A percentile compares a stretch with the other conserved stretches of the same genome.
phyloP scores from a whole-genome alignment of 1,139 yeast genomes.

The Kodamaea sp. region DNA sequence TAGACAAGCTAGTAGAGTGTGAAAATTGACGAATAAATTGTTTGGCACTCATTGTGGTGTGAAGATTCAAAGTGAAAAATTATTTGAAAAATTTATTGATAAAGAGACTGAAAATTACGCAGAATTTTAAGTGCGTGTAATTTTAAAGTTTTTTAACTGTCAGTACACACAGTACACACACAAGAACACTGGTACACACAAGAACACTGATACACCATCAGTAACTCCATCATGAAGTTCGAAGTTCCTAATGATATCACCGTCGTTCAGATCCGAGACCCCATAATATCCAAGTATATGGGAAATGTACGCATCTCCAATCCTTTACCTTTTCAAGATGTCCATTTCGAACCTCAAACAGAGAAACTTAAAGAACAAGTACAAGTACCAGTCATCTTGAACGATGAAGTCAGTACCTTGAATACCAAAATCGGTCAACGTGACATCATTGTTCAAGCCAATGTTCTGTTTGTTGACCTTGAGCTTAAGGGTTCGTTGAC shows the following conservation, averaged over 20 bases:
- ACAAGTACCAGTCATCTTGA: too few relatives aligned
- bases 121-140: slow-evolving; percentile 2
- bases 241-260: slow-evolving; percentile 10
- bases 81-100: slow-evolving; percentile 1
- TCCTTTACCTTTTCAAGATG: neutral
- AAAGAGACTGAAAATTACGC: slow-evolving; percentile 4
- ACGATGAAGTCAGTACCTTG: neutral
- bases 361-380: too few relatives aligned
- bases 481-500: neutral
- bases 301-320: neutral
- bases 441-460: neutral
- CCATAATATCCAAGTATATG: neutral
- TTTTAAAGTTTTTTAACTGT: neutral
- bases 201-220: too few relatives aligned
- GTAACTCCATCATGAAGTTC: slow-evolving; percentile 10
- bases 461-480: too few relatives aligned
- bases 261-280: slow-evolving; percentile 4
- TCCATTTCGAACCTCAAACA: neutral
- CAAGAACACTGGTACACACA: too few relatives aligned
- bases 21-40: slow-evolving; percentile 46
- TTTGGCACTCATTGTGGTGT: slow-evolving; percentile 1
- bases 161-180: neutral
- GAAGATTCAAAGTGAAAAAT: neutral
- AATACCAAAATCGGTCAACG: neutral
- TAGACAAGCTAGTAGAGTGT: slow-evolving; percentile 35